A percentile compares a stretch with the other conserved stretches of the same genome.
These are phyloP conservation scores for Aspergillus fumigatus DNA, from an alignment of 2,329 filamentous ascomycete species.

Conservation along the genomic window DNA sequence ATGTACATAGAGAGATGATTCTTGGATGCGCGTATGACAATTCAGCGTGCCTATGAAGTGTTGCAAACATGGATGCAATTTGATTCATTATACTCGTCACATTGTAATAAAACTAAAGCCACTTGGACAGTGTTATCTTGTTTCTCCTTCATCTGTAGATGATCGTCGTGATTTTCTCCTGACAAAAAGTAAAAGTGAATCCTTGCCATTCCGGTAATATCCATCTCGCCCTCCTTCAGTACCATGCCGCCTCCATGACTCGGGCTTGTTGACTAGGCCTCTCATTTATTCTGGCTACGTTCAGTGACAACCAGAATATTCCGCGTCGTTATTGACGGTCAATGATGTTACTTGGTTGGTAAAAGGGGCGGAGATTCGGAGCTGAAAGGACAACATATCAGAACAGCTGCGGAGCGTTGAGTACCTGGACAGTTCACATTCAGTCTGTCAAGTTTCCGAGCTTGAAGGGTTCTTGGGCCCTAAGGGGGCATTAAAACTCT, in stretches of 20 bases:
- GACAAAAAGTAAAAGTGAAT: not conserved
- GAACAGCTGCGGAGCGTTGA: not conserved
- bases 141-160: not conserved
- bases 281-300: not conserved
- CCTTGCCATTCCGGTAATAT: not conserved
- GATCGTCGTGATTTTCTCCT: not conserved
- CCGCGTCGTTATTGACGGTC: not conserved
- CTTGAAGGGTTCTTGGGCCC: not conserved
- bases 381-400: not conserved
- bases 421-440: not conserved
- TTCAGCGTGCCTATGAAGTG: not conserved
- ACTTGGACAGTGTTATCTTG: not conserved
- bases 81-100: not conserved
- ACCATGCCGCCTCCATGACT: not conserved
- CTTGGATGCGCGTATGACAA: not conserved
- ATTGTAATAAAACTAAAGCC: not conserved
- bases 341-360: not conserved
- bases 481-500: not conserved
- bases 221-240: not conserved
- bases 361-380: not conserved
- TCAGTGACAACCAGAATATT: not conserved
- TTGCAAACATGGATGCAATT: not conserved
- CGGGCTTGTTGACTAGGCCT: not conserved
- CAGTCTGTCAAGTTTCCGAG: not conserved
- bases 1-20: not conserved